Conservation (phyloP, 192 early-diverging fungal species). For the Backusella australiensis region DNA sequence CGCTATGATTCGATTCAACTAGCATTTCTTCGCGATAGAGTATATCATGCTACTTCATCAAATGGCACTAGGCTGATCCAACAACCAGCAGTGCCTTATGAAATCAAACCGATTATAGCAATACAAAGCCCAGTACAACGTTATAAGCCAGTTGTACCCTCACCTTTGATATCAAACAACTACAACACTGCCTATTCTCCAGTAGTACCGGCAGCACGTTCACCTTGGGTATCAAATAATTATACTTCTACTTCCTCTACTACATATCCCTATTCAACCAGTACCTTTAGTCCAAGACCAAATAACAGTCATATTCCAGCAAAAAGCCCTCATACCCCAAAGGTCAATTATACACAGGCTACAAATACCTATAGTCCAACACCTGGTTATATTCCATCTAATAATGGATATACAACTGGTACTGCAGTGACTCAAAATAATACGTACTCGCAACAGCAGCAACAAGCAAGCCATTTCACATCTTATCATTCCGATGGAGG, state of each 20-base stretch:
- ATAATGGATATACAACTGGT: background rate
- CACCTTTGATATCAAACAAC: background rate
- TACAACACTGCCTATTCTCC: background rate
- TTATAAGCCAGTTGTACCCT: background rate
- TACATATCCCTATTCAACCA: background rate
- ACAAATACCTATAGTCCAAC: conserved; percentile 21
- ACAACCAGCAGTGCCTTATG: background rate
- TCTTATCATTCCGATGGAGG: background rate
- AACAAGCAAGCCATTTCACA: background rate
- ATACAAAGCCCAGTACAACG: background rate
- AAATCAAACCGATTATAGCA: background rate
- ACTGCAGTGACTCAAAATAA: background rate
- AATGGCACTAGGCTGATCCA: background rate
- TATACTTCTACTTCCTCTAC: background rate
- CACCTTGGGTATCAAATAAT: background rate
- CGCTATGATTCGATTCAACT: conserved; percentile 44
- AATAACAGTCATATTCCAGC: background rate
- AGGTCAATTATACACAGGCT: conserved; percentile 2
- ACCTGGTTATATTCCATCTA: conserved; percentile 4
- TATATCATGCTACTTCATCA: conserved; percentile 43
- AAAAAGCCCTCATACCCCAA: background rate
- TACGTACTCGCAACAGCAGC: background rate
- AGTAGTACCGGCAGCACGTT: background rate
- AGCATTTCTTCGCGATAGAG: conserved; percentile 68
- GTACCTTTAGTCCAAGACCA: background rate